Evolutionary conservation across 768 basidiomycete species (phyloP).

Genomic region (Pleurotus cornucopiae): DNA sequence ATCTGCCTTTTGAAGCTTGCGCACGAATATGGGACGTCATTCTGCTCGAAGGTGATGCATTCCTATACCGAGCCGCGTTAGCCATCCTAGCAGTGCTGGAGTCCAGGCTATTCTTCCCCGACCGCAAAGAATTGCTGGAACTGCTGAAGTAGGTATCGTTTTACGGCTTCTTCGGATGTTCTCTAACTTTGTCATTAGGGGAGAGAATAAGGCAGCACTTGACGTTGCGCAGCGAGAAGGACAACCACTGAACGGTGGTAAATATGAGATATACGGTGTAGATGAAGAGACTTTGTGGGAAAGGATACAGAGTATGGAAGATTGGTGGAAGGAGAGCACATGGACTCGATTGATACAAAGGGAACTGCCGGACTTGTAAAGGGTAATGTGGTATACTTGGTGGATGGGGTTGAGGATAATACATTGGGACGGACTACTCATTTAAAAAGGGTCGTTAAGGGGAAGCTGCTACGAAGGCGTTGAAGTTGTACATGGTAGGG

Average conservation of each 20-base stretch:
- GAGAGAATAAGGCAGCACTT: conserved; percentile 77
- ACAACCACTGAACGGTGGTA: conserved; percentile 57
- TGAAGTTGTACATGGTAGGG: conserved; percentile 66
- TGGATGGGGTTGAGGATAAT: not conserved
- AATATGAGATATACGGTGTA: conserved; percentile 83
- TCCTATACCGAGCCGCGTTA: conserved; percentile 82
- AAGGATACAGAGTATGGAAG: conserved; percentile 74
- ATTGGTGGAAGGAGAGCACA: conserved; percentile 92
- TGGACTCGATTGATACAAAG: conserved; percentile 80
- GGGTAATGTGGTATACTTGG: too few species aligned
- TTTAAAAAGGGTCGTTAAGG: not conserved
- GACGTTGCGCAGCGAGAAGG: conserved; percentile 80
- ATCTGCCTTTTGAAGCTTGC: conserved; percentile 88
- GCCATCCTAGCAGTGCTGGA: conserved; percentile 81
- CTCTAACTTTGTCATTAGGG: conserved; percentile 36
- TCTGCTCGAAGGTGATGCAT: conserved; percentile 85
- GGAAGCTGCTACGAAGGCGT: conserved; percentile 53
- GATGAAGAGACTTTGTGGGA: conserved; percentile 87
- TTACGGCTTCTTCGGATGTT: conserved; percentile 5
- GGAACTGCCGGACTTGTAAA: conserved; percentile 74
- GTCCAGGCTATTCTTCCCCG: conserved; percentile 85
- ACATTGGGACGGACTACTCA: not conserved
- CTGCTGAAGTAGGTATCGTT: conserved; percentile 56
- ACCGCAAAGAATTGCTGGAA: conserved; percentile 71
- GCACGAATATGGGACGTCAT: conserved; percentile 88